Percentiles rank a stretch among this genome's conserved stretches.
Conservation (phyloP, 208 protist genomes). For the Acanthamoeba castellanii region DNA sequence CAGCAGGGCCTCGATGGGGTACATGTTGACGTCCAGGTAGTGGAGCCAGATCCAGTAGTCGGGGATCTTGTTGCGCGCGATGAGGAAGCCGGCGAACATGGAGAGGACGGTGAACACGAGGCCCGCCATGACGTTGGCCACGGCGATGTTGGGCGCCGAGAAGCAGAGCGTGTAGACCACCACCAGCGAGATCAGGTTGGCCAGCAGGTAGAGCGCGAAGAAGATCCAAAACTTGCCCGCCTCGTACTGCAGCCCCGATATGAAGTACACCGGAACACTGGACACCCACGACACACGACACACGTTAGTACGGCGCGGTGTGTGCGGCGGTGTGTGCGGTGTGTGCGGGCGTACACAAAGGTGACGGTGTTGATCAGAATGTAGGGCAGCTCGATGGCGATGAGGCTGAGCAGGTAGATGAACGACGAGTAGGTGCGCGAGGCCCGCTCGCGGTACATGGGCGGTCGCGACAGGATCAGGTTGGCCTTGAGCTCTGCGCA, state of each 20-base stretch:
- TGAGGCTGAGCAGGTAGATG: not conserved
- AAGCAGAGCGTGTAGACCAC: not conserved
- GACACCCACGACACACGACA: not conserved
- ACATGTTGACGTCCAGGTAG: constrained; percentile 71
- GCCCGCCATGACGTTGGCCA: not conserved
- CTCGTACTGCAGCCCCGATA: constrained; percentile 31
- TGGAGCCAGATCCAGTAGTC: constrained; percentile 49
- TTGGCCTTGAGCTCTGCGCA: not conserved
- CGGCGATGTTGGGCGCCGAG: not conserved
- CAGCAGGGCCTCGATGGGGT: constrained; percentile 35
- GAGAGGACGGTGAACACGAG: not conserved
- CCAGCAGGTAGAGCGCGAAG: not conserved
- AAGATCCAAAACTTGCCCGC: constrained; percentile 53
- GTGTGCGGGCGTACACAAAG: not conserved
- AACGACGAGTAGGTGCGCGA: constrained; percentile 4
- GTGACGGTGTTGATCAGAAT: not conserved
- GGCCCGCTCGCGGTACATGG: not conserved
- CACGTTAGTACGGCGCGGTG: no score
- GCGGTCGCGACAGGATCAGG: not conserved
- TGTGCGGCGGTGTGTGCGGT: not conserved
- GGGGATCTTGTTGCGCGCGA: constrained; percentile 26
- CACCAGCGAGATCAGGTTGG: not conserved
- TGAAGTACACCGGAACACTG: constrained; percentile 30
- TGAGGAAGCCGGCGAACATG: constrained; percentile 55
- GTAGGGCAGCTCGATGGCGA: not conserved